phyloP scores from a whole-genome alignment of 371 early-diverging fungal species.

The Haplosporangium sp. region DNA sequence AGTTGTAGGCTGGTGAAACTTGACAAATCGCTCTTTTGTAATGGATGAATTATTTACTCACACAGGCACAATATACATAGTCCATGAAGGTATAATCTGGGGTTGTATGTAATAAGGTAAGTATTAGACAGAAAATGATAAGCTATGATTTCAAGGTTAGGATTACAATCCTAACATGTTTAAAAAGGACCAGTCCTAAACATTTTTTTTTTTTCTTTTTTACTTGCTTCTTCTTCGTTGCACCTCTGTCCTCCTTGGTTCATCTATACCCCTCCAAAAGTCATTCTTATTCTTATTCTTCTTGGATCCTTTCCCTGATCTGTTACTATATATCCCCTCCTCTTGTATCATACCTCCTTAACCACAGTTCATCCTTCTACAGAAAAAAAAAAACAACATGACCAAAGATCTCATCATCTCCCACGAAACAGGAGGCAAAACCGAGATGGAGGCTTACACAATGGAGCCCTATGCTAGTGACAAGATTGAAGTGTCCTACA shows the following conservation, averaged over 20 bases:
- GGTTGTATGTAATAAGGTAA: background rate
- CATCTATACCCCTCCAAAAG: background rate
- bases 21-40: conserved; percentile 1
- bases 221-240: conserved; percentile 11
- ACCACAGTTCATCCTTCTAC: background rate
- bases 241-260: conserved; percentile 5
- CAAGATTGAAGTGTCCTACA: conserved; percentile 8
- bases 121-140: background rate
- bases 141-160: background rate
- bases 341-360: background rate
- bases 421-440: conserved; percentile 27
- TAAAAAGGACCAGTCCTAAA: background rate
- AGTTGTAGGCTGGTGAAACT: background rate
- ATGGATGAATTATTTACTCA: background rate
- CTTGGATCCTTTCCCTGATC: background rate
- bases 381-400: conserved; percentile 13
- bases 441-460: conserved; percentile 35
- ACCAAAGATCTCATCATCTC: conserved; percentile 20
- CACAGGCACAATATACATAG: too few species aligned
- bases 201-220: background rate
- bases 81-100: too few species aligned
- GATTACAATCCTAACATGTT: background rate
- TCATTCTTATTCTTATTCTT: background rate
- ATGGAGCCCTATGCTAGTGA: conserved; percentile 11
- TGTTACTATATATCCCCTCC: background rate